Evolutionary conservation across 306 rosid genomes (phyloP).

Genomic region (Pyrus communis): DNA sequence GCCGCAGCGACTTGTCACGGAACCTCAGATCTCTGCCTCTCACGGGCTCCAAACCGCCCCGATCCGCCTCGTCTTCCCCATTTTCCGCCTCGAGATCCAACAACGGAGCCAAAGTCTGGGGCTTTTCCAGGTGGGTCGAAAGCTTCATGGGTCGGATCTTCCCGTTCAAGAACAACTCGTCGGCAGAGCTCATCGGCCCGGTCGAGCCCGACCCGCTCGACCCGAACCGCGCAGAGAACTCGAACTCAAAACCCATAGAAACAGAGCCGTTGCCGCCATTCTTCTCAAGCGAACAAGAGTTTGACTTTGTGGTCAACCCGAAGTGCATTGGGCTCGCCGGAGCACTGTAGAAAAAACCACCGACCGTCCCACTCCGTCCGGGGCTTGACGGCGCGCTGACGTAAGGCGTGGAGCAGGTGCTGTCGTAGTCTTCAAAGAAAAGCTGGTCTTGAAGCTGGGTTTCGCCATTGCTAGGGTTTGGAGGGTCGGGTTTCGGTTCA

Average conservation of each 20-base stretch:
- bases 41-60: conserved; percentile 12
- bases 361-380: conserved; percentile 41
- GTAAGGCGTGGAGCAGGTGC: conserved; percentile 88
- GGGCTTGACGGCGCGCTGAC: conserved; percentile 97
- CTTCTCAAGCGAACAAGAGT: neutral
- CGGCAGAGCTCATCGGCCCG: conserved; percentile 88
- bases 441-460: conserved; percentile 1
- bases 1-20: conserved; percentile 50
- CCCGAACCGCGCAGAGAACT: conserved; percentile 72
- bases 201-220: conserved; percentile 24
- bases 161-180: conserved; percentile 85
- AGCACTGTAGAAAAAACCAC: conserved; percentile 83
- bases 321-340: conserved; percentile 96
- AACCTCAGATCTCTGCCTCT: conserved; percentile 89
- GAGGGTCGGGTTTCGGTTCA: conserved; percentile 9
- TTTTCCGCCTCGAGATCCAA: conserved; percentile 62
- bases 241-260: conserved; percentile 59
- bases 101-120: conserved; percentile 68
- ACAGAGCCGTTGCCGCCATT: conserved; percentile 7
- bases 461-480: conserved; percentile 25
- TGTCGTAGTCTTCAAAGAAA: conserved; percentile 56
- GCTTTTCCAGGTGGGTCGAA: conserved; percentile 64
- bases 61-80: conserved; percentile 16
- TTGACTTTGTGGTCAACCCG: conserved; percentile 34
- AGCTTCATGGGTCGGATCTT: conserved; percentile 97